Conservation (phyloP, 306 rosid species). For the Vicia villosa region DNA sequence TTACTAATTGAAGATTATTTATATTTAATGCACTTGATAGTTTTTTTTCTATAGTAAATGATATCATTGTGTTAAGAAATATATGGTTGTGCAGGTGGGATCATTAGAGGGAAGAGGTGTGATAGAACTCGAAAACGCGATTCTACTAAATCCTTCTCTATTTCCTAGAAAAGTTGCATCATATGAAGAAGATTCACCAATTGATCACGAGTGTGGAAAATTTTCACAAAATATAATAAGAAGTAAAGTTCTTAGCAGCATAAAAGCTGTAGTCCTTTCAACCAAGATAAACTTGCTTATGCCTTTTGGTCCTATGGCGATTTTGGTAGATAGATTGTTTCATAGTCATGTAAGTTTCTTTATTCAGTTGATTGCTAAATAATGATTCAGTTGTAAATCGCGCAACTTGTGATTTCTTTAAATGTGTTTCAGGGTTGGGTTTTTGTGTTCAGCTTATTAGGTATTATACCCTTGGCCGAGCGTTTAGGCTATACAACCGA, state of each 20-base stretch:
- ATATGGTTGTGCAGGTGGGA: constrained; percentile 24
- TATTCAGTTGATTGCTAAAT: neutral
- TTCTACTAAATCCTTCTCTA: constrained; percentile 23
- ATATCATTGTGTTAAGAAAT: neutral
- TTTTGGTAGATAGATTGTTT: constrained; percentile 48
- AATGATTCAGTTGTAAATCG: neutral
- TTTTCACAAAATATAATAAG: constrained; percentile 29
- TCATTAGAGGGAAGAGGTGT: constrained; percentile 21
- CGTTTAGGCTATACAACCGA: constrained; percentile 79
- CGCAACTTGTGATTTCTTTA: neutral
- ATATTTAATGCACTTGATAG: neutral
- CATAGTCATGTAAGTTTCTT: constrained; percentile 57
- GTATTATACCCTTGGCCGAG: constrained; percentile 74
- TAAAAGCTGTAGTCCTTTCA: constrained; percentile 62
- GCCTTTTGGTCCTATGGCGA: constrained; percentile 75
- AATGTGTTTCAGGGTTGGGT: constrained; percentile 65
- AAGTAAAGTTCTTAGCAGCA: constrained; percentile 46
- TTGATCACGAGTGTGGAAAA: constrained; percentile 16
- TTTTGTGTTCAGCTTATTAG: constrained; percentile 65
- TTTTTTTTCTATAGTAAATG: neutral
- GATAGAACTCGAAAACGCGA: constrained; percentile 23
- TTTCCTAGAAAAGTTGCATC: constrained; percentile 17
- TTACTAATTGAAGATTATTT: neutral
- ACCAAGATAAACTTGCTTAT: constrained; percentile 67
- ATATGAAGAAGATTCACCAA: constrained; percentile 19